Evolutionary conservation across 495 filamentous ascomycete genomes (phyloP), one percentile per base, ranked within the genome.

Genomic region (Aspergillus incahuasiensis): DNA sequence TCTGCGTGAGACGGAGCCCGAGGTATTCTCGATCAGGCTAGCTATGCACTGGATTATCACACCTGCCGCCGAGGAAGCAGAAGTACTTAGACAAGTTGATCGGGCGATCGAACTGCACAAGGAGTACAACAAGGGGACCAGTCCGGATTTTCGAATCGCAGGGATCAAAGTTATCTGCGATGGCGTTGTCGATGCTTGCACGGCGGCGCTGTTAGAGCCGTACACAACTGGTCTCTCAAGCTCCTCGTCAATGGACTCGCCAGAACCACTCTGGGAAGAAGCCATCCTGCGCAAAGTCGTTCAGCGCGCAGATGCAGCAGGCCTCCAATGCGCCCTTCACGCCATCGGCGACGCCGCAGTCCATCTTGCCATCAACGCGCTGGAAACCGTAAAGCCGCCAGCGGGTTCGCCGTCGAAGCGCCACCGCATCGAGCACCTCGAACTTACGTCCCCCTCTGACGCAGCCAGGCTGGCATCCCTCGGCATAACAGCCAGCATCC

Each of bases 151-250:
- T 47, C 70, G 80, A 25, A 68, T 88, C 15, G 76, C 80, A 1
- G 85, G 85, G n/a, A 79, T 87, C 60, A 88, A 88, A 57, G 69
- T 88, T 19, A 87, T 88, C 41, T 83, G 82, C 54, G 85, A 88
- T 52, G 85, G 85, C 1, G 81, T 86, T 8, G 73, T 88, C 42
- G 85, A 88, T 55, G 82, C 79, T 0, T 88, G 84, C 64, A 88
- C 85, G 5, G 85, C 85, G 0, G 82, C 78, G 4, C 66, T 88
- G 28, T 67, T 72, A 5, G 76, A 86, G 63, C 83, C 85, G 5
- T 88, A 88, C 13, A 76, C 19, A 3, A 42, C 48, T 21, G 32
- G 32, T 12, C 12, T 35, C 6, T 40, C 35, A 0, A 12, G 21
- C 11, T 16, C 34, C n/a, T 28, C 21, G 19, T 12, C 45, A 43